Evolutionary conservation across 805 yeast genomes (phyloP), one percentile per base, ranked within the genome.

Genomic region (Saccharomycodes ludwigii): DNA sequence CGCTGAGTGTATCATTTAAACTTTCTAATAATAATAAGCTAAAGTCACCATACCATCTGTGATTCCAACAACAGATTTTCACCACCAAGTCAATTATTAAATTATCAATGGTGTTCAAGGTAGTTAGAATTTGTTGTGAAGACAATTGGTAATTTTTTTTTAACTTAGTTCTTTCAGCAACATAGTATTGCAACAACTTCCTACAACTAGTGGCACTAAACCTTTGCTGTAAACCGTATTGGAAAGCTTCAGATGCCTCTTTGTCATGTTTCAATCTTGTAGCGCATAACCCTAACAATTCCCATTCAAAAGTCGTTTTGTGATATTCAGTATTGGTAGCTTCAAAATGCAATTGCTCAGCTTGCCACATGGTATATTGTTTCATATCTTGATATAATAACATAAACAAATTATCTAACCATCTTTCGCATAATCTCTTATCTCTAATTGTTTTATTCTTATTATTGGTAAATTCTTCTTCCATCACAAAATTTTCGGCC

Each of bases 11-110:
- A 33, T 65, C 68, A 14, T 70, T 59, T 37, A 85, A 56, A 0
- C 73, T 59, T n/a, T 58, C 50, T n/a, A 75, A 49, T 29, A 84
- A 60, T 29, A 62, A 61, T 14, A 93, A 81, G 6, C 93, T 76
- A 49, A 85, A 88, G 42, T 88, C 95, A 40, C 76, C 71, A 58
- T 88, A 93, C 98, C 98, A 91, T 49, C 98, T 72, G 55, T 86
- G 96, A 50, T 84, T 80, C 96, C 97, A 93, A n/a, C 91, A 94
- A n/a, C 78, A 60, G 32, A 91, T 60, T 46, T 79, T 80, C 21
- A 86, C 82, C 35, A 75, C 57, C 15, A 77, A 59, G 35, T 78
- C 84, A 37, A 86, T 61, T 9, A 83, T 71, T 40, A 66, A 63
- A 31, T 65, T 68, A 46, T 75, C 73, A n/a, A 52, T 33, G 15